Evolutionary conservation across 108 stramenopile species (phyloP), one percentile per base, ranked within the genome.

Genomic region (Conticribra guillardii): DNA sequence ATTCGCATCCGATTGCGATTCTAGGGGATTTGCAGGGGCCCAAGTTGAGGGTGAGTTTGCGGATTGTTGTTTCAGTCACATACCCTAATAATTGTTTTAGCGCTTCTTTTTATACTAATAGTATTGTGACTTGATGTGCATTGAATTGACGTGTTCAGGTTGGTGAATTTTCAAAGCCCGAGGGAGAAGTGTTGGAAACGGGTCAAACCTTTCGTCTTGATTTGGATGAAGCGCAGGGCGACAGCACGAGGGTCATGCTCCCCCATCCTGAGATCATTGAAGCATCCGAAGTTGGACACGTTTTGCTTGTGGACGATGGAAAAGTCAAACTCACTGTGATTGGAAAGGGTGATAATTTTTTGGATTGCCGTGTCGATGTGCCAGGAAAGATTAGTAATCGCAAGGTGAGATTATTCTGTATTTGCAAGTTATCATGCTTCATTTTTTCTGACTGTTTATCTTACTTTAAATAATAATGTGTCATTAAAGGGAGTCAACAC

Each of bases 191-290:
- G 47, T 73, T 94, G 54, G 74, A 74, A 22, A 64, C 80, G 52
- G 93, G 90, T 8, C 89, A 91, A 57, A 64, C 46, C 16, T 90
- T 94, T 68, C 79, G 90, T 29, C 90, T 94, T 61, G 93, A 94
- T 66, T 68, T 90, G 44, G 86, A 87, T 67, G 82, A 82, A 64
- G 63, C 75, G 19, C 81, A 58, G 5, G 93, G 93, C 29, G 85
- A 85, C 60, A 69, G 53, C 27, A 64, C 69, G 23, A 82, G 93
- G 18, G 93, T 94, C 11, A 81, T 84, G 81, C 84, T 94, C 18
- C 93, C 93, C 9, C 93, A 94, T 72, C 84, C 86, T 48, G 93
- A 94, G 64, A 92, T 94, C 49, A 81, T 91, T 58, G 72, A 73
- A 22, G 86, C 89, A 14, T 79, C 79, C 0, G 75, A 83, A 46